Conservation (phyloP, 2,329 filamentous ascomycete genomes). For the Aspergillus fumigatus region DNA sequence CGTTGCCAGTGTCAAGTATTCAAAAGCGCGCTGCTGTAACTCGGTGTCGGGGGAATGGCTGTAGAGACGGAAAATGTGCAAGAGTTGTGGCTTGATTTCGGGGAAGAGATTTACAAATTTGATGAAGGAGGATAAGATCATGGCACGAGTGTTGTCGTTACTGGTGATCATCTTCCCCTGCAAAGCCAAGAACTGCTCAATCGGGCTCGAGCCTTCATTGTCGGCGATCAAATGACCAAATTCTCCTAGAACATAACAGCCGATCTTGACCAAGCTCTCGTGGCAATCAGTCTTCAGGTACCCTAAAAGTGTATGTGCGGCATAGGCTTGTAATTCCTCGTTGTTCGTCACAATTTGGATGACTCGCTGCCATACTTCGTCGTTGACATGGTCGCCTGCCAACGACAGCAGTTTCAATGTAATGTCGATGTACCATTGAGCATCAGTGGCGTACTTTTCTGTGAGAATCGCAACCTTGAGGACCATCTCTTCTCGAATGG, state of each 20-base stretch:
- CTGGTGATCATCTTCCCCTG: conserved; percentile 85
- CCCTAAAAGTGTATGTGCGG: conserved; percentile 84
- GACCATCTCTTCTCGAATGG: conserved; percentile 98
- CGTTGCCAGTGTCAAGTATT: conserved; percentile 82
- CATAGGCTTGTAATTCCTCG: conserved; percentile 94
- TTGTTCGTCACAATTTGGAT: conserved; percentile 99
- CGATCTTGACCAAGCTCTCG: conserved; percentile 96
- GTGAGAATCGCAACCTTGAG: conserved; percentile 97
- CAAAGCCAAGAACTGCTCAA: conserved; percentile 92
- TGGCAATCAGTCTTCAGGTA: conserved; percentile 94
- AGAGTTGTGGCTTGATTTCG: conserved; percentile 92
- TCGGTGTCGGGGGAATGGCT: conserved; percentile 94
- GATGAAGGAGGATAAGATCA: conserved; percentile 91
- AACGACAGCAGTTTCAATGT: conserved; percentile 90
- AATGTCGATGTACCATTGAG: conserved; percentile 99
- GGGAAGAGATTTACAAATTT: conserved; percentile 98
- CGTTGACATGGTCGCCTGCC: conserved; percentile 96
- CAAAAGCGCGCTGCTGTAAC: conserved; percentile 91
- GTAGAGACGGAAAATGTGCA: conserved; percentile 86
- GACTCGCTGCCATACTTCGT: conserved; percentile 98
- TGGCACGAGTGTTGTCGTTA: conserved; percentile 83
- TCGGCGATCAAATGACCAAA: conserved; percentile 97
- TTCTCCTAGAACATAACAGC: conserved; percentile 90
- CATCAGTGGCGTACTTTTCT: conserved; percentile 96
- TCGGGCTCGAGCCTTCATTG: conserved; percentile 84